Percentiles rank a stretch among this genome's conserved stretches.
These are phyloP conservation scores for Coniferiporia sulphurascens DNA, from an alignment of 1,284 basidiomycete genomes.

Conservation along the genomic window DNA sequence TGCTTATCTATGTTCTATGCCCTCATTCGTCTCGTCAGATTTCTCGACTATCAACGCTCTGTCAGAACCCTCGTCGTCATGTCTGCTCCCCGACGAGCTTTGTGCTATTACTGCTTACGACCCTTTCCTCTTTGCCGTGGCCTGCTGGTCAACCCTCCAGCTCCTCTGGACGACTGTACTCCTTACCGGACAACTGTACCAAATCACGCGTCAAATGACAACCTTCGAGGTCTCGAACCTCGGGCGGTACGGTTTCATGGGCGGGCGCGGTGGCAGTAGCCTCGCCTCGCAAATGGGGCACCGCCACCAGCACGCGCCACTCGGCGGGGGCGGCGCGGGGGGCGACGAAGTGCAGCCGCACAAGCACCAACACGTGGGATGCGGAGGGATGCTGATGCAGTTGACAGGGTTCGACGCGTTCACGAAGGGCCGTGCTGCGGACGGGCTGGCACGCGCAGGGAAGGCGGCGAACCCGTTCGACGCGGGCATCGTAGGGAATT, in stretches of 20 bases:
- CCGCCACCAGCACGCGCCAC: conserved; percentile 34
- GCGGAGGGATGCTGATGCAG: conserved; percentile 38
- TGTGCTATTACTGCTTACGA: conserved; percentile 72
- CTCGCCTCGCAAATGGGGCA: conserved; percentile 69
- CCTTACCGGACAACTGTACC: conserved; percentile 84
- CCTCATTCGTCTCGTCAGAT: conserved; percentile 32
- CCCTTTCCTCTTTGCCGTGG: conserved; percentile 79
- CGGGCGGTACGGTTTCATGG: conserved; percentile 95
- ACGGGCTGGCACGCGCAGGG: conserved; percentile 41
- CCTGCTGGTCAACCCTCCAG: conserved; percentile 85
- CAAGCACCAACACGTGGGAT: conserved; percentile 28
- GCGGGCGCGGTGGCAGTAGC: conserved; percentile 78
- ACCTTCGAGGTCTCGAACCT: conserved; percentile 95
- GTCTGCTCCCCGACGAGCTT: conserved; percentile 64
- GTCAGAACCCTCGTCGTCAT: conserved; percentile 49
- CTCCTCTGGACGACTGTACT: conserved; percentile 91
- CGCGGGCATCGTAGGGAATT: conserved; percentile 79
- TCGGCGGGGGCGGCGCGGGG: conserved; percentile 9
- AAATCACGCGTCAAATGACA: conserved; percentile 92
- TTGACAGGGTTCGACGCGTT: conserved; percentile 66
- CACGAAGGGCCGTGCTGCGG: conserved; percentile 47
- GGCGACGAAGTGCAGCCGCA: conserved; percentile 23
- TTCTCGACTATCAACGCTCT: conserved; percentile 41
- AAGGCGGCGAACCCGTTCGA: conserved; percentile 91
- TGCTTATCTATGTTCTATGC: conserved; percentile 4